phyloP scores from a whole-genome alignment of 768 basidiomycete species.

The Suillus sp. region DNA sequence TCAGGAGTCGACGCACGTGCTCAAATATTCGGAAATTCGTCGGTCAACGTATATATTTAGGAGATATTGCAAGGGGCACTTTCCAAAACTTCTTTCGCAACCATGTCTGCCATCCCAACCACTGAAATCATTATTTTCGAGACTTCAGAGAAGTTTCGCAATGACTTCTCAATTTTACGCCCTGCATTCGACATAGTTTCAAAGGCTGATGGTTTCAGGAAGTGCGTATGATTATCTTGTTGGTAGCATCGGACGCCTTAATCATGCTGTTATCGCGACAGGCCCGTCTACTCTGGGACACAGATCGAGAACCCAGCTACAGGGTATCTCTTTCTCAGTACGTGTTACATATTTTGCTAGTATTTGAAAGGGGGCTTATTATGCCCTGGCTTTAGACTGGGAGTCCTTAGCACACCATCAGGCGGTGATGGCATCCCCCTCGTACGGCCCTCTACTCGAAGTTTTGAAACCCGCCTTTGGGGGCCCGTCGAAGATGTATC shows the following conservation, averaged over 20 bases:
- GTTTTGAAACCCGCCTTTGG: conserved; percentile 14
- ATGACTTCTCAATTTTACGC: conserved; percentile 2
- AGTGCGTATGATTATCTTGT: conserved; percentile 16
- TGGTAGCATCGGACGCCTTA: not conserved
- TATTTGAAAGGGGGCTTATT: not conserved
- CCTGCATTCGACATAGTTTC: conserved; percentile 15
- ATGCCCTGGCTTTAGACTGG: conserved; percentile 26
- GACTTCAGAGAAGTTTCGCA: conserved; percentile 15
- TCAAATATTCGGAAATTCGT: not conserved
- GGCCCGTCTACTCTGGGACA: conserved; percentile 23
- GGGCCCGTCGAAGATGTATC: conserved; percentile 19
- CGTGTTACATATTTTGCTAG: not conserved
- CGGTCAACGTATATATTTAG: not conserved
- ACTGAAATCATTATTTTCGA: conserved; percentile 28
- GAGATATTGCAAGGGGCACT: not conserved
- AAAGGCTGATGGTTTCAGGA: conserved; percentile 13
- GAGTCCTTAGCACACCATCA: conserved; percentile 26
- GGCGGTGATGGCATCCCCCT: conserved; percentile 8
- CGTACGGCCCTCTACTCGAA: conserved; percentile 12
- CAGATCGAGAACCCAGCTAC: conserved; percentile 23
- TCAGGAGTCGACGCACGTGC: not conserved
- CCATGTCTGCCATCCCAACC: conserved; percentile 23
- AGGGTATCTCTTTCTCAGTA: conserved; percentile 23
- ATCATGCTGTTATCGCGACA: conserved; percentile 2
- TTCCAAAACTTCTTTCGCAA: not conserved